A percentile compares a stretch with the other conserved stretches of the same genome.
phyloP scores from a whole-genome alignment of 805 yeast species.

The Teunomyces stri region DNA sequence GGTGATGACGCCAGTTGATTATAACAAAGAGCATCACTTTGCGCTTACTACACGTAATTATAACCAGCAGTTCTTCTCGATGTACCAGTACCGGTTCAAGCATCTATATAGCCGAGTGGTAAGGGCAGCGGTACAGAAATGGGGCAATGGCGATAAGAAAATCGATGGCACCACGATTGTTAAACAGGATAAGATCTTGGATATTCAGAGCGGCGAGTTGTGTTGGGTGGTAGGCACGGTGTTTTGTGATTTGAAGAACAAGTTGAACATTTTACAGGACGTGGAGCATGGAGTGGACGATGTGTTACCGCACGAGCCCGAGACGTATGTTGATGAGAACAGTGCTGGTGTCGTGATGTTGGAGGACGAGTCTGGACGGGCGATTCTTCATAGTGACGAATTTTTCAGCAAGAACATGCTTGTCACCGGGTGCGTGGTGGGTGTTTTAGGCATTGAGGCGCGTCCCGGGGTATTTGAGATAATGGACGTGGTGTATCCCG shows the following conservation, averaged over 20 bases:
- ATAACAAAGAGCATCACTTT: constrained; percentile 17
- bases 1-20: background rate
- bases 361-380: constrained; percentile 92
- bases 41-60: constrained; percentile 27
- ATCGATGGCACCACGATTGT: constrained; percentile 32
- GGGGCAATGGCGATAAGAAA: constrained; percentile 49
- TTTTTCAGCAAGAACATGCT: constrained; percentile 53
- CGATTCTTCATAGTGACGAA: constrained; percentile 62
- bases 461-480: constrained; percentile 82
- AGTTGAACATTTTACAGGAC: constrained; percentile 82
- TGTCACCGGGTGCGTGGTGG: constrained; percentile 89
- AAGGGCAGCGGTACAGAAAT: constrained; percentile 37
- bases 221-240: constrained; percentile 88
- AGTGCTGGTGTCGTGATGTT: constrained; percentile 57
- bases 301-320: constrained; percentile 41
- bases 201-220: constrained; percentile 57
- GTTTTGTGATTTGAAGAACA: constrained; percentile 77
- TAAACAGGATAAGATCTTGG: constrained; percentile 47
- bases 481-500: constrained; percentile 75
- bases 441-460: constrained; percentile 81
- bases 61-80: constrained; percentile 39
- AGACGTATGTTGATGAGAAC: constrained; percentile 40
- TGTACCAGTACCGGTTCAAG: constrained; percentile 42
- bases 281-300: constrained; percentile 61
- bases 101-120: constrained; percentile 33